phyloP scores from a whole-genome alignment of 2,329 filamentous ascomycete species.

The Aspergillus quadrilineatus region DNA sequence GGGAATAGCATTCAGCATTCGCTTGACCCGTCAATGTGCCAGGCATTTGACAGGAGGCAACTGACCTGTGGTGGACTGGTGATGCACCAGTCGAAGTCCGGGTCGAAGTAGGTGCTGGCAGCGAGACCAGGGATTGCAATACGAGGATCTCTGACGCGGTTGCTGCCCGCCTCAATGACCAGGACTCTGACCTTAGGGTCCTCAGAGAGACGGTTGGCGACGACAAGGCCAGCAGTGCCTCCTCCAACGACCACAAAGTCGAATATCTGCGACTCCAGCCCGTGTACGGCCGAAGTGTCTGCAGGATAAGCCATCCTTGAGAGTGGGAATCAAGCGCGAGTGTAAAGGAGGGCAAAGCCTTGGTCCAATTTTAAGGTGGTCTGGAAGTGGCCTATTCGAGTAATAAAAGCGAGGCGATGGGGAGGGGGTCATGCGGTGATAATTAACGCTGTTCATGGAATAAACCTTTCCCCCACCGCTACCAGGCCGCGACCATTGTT shows the following conservation, averaged over 20 bases:
- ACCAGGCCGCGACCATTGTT: neutral
- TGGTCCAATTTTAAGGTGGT: too few species aligned
- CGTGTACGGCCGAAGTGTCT: neutral
- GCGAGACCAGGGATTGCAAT: constrained; percentile 24
- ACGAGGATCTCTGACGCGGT: constrained; percentile 24
- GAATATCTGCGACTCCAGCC: neutral
- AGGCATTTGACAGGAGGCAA: too few species aligned
- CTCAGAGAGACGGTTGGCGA: constrained; percentile 33
- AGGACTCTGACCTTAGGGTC: constrained; percentile 26
- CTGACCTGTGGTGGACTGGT: constrained; percentile 20
- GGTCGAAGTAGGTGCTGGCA: constrained; percentile 19
- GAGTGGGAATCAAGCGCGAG: too few species aligned
- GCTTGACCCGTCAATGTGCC: too few species aligned
- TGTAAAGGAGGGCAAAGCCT: too few species aligned
- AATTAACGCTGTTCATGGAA: too few species aligned
- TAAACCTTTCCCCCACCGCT: too few species aligned
- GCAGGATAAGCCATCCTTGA: neutral
- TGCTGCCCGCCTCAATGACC: constrained; percentile 30
- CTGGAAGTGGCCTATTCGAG: too few species aligned
- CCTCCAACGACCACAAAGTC: constrained; percentile 25
- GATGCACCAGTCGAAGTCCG: constrained; percentile 29
- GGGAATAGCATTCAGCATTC: too few species aligned
- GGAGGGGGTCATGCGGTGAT: too few species aligned
- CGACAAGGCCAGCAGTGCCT: constrained; percentile 34
- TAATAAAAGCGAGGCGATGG: too few species aligned